These are phyloP conservation scores for Colletotrichum sp. DNA, from an alignment of 2,329 filamentous ascomycete species.

Conservation along the genomic window DNA sequence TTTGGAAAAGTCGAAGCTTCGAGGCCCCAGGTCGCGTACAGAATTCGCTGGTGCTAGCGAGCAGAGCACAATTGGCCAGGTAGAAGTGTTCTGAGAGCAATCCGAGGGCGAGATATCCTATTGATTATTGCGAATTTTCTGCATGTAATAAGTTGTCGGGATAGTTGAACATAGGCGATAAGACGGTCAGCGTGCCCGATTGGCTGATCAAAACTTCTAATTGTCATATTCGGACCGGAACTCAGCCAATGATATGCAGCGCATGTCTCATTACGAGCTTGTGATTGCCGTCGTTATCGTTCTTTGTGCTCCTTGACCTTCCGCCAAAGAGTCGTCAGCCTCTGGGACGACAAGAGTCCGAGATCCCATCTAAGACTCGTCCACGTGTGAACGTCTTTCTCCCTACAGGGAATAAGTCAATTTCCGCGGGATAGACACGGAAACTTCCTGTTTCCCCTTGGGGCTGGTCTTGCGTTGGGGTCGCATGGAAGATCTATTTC, in stretches of 20 bases:
- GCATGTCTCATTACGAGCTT: background rate
- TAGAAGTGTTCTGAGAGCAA: background rate
- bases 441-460: background rate
- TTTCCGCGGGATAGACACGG: background rate
- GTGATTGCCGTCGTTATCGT: background rate
- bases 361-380: background rate
- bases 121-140: background rate
- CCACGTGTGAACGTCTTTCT: background rate
- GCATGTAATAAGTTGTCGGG: rapidly evolving
- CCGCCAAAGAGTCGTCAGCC: background rate
- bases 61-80: background rate
- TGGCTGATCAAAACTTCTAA: background rate
- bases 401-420: background rate
- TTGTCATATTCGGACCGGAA: background rate
- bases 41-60: background rate
- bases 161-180: rapidly evolving
- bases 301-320: background rate
- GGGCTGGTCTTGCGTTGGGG: background rate
- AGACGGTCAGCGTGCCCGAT: background rate
- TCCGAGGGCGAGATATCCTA: background rate
- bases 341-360: background rate
- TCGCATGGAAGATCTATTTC: background rate
- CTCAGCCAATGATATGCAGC: background rate
- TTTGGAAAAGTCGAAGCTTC: conserved; percentile 68
- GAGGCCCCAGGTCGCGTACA: background rate